These are phyloP conservation scores for Artemisia princeps DNA, from an alignment of 140 eudicot genomes.

Conservation along the genomic window DNA sequence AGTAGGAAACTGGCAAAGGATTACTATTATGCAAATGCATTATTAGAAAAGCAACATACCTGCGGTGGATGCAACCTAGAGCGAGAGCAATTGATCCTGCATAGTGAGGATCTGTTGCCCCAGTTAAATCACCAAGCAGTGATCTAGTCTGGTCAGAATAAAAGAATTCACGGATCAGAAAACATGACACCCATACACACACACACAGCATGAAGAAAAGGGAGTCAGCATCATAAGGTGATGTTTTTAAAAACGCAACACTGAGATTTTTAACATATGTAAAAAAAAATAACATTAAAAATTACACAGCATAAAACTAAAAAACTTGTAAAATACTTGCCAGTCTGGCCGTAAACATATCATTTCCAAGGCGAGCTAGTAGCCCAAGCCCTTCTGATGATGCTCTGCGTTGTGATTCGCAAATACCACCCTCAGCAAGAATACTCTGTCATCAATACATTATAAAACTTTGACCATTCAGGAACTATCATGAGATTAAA, in stretches of 20 bases:
- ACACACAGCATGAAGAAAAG: conserved; percentile 10
- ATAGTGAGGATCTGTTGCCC: conserved; percentile 51
- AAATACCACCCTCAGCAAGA: conserved; percentile 85
- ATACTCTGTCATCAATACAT: conserved; percentile 49
- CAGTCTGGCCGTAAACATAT: conserved; percentile 84
- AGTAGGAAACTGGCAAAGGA: not conserved
- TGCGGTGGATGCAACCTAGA: conserved; percentile 95
- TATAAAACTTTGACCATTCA: conserved; percentile 1
- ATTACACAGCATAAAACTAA: conserved; percentile 6
- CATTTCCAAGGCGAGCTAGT: conserved; percentile 89
- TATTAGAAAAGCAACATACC: conserved; percentile 39
- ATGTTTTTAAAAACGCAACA: not conserved
- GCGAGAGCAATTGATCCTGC: conserved; percentile 87
- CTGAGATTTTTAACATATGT: not conserved
- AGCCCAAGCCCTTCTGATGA: conserved; percentile 94
- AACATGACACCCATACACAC: conserved; percentile 9
- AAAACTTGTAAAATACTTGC: conserved; percentile 34
- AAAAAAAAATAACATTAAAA: not conserved
- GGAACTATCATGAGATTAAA: not conserved
- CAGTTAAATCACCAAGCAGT: conserved; percentile 58
- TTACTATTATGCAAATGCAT: conserved; percentile 8
- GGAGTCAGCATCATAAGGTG: conserved; percentile 3
- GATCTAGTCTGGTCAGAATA: conserved; percentile 51
- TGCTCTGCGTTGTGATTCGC: conserved; percentile 96
- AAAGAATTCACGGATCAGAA: conserved; percentile 21